Conservation (phyloP, 257 asterid species). For the Capsicum rhomboideum region DNA sequence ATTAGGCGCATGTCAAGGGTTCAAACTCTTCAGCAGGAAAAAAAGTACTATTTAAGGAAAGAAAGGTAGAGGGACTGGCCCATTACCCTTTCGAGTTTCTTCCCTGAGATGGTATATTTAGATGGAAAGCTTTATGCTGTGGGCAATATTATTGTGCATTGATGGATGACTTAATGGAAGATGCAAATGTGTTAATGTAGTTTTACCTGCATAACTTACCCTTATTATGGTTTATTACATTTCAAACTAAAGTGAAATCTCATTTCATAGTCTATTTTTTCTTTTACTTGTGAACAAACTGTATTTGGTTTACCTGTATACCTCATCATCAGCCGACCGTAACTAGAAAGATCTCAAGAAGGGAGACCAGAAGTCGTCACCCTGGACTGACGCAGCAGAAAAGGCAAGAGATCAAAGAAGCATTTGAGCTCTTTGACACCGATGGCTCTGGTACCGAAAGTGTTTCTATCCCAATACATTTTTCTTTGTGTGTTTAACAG, state of each 20-base stretch:
- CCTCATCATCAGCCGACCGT: conserved; percentile 32
- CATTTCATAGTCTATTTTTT: not conserved
- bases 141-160: not conserved
- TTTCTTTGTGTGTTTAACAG: not conserved
- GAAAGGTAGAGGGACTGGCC: not conserved
- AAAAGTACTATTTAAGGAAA: not conserved
- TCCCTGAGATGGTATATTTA: not conserved
- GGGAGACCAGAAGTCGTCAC: conserved; percentile 62
- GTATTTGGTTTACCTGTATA: not conserved
- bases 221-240: not conserved
- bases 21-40: not conserved
- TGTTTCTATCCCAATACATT: not conserved
- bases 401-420: conserved; percentile 86
- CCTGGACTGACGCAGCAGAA: conserved; percentile 74
- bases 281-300: not conserved
- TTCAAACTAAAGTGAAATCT: not conserved
- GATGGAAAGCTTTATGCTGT: not conserved
- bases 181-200: not conserved
- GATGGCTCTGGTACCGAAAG: conserved; percentile 74
- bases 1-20: not conserved
- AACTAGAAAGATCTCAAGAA: conserved; percentile 44
- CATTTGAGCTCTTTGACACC: conserved; percentile 84
- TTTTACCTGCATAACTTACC: not conserved
- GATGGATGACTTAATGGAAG: not conserved
- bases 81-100: not conserved